A percentile compares a stretch with the other conserved stretches of the same genome.
Conservation (phyloP, 2,329 filamentous ascomycete species). For the Sordariomycetes sp. region DNA sequence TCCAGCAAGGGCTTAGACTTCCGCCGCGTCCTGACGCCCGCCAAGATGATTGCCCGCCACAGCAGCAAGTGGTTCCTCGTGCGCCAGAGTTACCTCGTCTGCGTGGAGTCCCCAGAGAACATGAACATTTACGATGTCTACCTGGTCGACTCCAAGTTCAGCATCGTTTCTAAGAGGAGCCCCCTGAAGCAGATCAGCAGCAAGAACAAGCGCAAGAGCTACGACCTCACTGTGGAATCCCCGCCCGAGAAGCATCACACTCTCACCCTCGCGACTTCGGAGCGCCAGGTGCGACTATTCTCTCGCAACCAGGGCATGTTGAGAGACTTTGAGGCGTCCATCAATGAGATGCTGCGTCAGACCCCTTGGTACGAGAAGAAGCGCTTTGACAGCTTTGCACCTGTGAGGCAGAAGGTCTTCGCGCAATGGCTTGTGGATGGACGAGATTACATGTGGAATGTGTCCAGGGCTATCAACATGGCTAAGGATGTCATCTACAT, state of each 20-base stretch:
- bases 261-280: slow-evolving; percentile 80
- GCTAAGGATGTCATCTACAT: slow-evolving; percentile 98
- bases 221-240: slow-evolving; percentile 29
- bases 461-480: slow-evolving; percentile 93
- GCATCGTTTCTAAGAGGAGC: slow-evolving; percentile 64
- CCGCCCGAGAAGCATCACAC: slow-evolving; percentile 61
- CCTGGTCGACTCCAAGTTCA: slow-evolving; percentile 84
- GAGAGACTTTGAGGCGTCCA: slow-evolving; percentile 88
- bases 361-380: slow-evolving; percentile 79
- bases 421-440: slow-evolving; percentile 96
- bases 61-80: slow-evolving; percentile 96
- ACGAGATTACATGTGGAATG: slow-evolving; percentile 99
- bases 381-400: slow-evolving; percentile 88
- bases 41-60: slow-evolving; percentile 72
- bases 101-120: slow-evolving; percentile 95
- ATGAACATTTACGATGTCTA: slow-evolving; percentile 99
- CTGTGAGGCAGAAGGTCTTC: slow-evolving; percentile 76
- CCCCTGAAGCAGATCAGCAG: slow-evolving; percentile 43
- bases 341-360: slow-evolving; percentile 72
- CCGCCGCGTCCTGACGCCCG: slow-evolving; percentile 68
- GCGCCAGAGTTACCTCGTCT: slow-evolving; percentile 95
- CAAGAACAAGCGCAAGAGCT: slow-evolving; percentile 48
- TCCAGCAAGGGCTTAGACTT: slow-evolving; percentile 85
- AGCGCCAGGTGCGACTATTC: slow-evolving; percentile 84
- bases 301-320: slow-evolving; percentile 85